phyloP scores from a whole-genome alignment of 495 filamentous ascomycete species.

The Aspergillus egyptiacus region DNA sequence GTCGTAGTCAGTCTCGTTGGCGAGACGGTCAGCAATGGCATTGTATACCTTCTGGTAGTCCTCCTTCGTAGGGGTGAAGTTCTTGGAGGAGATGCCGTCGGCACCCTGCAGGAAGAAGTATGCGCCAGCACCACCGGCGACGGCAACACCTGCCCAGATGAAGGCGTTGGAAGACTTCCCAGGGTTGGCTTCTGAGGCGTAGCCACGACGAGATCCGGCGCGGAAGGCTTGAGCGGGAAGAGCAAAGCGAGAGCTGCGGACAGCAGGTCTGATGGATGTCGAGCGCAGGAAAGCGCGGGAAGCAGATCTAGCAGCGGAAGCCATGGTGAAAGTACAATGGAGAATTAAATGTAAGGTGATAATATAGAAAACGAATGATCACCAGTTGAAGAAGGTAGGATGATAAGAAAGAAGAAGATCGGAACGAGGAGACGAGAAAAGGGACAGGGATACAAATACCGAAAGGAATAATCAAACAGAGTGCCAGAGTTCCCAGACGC shows the following conservation, averaged over 20 bases:
- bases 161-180: conserved; percentile 46
- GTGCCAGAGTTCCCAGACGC: conserved; percentile 4
- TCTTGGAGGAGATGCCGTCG: conserved; percentile 30
- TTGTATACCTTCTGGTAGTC: conserved; percentile 98
- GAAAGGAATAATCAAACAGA: neutral
- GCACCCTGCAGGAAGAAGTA: conserved; percentile 62
- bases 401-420: conserved; percentile 5
- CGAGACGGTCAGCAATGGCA: conserved; percentile 68
- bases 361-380: conserved; percentile 1
- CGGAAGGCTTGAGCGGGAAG: conserved; percentile 59
- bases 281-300: conserved; percentile 49
- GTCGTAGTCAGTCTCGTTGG: conserved; percentile 91
- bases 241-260: conserved; percentile 52
- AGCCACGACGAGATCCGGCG: conserved; percentile 62
- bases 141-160: conserved; percentile 51
- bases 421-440: conserved; percentile 3
- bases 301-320: conserved; percentile 47
- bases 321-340: conserved; percentile 48
- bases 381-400: conserved; percentile 10
- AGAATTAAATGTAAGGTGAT: neutral
- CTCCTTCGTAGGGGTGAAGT: conserved; percentile 66
- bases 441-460: conserved; percentile 16
- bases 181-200: conserved; percentile 60
- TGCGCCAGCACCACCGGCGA: conserved; percentile 60
- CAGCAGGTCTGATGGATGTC: conserved; percentile 43